Conservation (phyloP, 2,329 filamentous ascomycete genomes). For the Annulohypoxylon truncatum region DNA sequence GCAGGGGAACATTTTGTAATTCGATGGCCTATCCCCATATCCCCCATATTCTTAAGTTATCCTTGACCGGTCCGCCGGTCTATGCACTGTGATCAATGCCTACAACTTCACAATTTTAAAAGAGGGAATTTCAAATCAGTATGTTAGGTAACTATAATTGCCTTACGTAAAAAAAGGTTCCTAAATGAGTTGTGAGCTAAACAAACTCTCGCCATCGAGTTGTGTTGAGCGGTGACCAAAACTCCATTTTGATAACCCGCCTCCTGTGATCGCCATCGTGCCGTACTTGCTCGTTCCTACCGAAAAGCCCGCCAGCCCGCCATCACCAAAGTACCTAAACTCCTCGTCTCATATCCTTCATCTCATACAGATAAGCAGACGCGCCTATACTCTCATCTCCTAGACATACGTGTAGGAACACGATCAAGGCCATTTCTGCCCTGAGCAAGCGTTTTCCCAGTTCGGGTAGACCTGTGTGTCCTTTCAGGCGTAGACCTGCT, state of each 20-base stretch:
- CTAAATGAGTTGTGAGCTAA: background rate
- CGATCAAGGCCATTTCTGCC: slow-evolving; percentile 42
- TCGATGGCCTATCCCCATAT: background rate
- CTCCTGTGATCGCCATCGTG: background rate
- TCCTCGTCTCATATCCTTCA: slow-evolving; percentile 9
- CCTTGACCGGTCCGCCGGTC: background rate
- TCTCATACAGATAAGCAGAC: background rate
- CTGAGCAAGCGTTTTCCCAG: slow-evolving; percentile 37
- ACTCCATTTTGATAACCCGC: slow-evolving; percentile 26
- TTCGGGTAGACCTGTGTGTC: slow-evolving; percentile 37
- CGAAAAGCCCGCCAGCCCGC: slow-evolving; percentile 7
- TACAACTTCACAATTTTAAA: background rate
- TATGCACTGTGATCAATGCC: background rate
- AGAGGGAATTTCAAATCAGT: background rate
- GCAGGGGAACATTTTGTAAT: background rate
- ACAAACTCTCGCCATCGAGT: slow-evolving; percentile 1
- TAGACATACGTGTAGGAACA: slow-evolving; percentile 44
- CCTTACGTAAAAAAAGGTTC: background rate
- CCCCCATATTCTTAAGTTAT: background rate
- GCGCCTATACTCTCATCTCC: slow-evolving; percentile 28
- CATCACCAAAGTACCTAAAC: slow-evolving; percentile 1
- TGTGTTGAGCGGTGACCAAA: slow-evolving; percentile 8
- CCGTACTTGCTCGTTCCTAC: background rate
- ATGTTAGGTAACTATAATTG: slow-evolving; percentile 7
- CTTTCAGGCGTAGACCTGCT: slow-evolving; percentile 48